These are phyloP conservation scores for Ascocoryne sarcoides DNA, from an alignment of 2,329 filamentous ascomycete genomes.

Conservation along the genomic window DNA sequence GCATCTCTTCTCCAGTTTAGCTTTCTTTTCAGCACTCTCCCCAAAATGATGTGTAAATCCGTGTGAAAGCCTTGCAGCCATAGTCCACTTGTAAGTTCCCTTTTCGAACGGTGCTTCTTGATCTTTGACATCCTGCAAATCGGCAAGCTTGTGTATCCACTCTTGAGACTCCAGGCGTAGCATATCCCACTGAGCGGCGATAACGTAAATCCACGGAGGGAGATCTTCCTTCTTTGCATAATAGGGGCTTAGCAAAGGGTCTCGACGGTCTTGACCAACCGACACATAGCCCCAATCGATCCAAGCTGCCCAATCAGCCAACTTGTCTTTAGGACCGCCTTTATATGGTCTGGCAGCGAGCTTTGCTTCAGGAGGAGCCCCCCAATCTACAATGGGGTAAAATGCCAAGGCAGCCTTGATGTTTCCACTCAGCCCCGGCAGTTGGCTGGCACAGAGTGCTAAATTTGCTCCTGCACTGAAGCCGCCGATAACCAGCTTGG, in stretches of 20 bases:
- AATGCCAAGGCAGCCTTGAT: conserved; percentile 33
- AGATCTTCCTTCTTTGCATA: conserved; percentile 16
- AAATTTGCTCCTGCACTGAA: conserved; percentile 45
- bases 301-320: conserved; percentile 1
- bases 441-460: conserved; percentile 34
- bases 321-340: conserved; percentile 2
- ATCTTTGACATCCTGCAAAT: conserved; percentile 1
- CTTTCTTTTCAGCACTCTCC: background rate
- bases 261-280: conserved; percentile 11
- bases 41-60: conserved; percentile 3
- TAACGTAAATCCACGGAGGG: conserved; percentile 17
- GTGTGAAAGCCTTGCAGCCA: conserved; percentile 5
- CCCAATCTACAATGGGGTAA: conserved; percentile 37
- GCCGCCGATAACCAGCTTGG: conserved; percentile 36
- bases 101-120: conserved; percentile 5
- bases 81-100: conserved; percentile 7
- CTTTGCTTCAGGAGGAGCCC: conserved; percentile 24
- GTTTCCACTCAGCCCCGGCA: conserved; percentile 25
- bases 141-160: conserved; percentile 5
- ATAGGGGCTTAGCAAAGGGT: conserved; percentile 15
- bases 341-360: conserved; percentile 17
- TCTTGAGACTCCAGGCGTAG: conserved; percentile 9
- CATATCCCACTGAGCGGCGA: conserved; percentile 20
- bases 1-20: background rate
- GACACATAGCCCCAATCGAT: conserved; percentile 16